Base-by-base conservation (phyloP, 2,329 filamentous ascomycete genomes). In the Colletotrichum aenigma region DNA sequence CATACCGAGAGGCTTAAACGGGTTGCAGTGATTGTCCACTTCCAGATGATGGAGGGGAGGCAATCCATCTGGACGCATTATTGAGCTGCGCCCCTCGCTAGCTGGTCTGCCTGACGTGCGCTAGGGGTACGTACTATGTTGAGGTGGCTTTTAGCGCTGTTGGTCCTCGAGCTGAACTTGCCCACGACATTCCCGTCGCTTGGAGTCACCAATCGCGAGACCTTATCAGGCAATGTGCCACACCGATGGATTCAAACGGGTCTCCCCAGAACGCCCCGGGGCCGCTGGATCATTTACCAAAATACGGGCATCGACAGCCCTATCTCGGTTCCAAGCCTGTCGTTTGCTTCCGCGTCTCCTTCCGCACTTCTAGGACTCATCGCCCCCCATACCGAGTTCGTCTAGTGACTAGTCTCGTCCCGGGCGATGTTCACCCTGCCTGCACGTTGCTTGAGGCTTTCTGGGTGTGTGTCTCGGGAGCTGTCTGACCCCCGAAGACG, bases 11-110 rank as follows among this genome's bases (percentile, higher is more conserved):
- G 74, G 74, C 65, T 60, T 15, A 52, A 65, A 18, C 21, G 21
- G 38, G 26, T 28, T 28, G 15, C 61, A 26, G 38, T n/a, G 9
- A 18, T 66, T 71, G 12, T 72, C 52, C 15, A 68, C 32, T 60
- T 60, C 16, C 7, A 16, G 7, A 12, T 36, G 56, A 48, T 24
- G 32, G 34, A 21, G 21, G 18, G 24, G 34, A 48, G 56, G 6
- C 18, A 43, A 43, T 61, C 56, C 24, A 61, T 26, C 58, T 36
- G 9, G 55, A 18, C 48, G 12, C 36, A 72, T 48, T 68, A 60
- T 60, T 64, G 38, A 21, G 30, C 74, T 76, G 70, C 70, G 74
- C 74, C 74, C 65, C 70, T 43, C 74, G 65, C 61, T 71, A 66
- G 62, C 38, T 30, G 24, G 30, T 24, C n/a, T 38, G 61, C 16